Base-by-base conservation (phyloP, 192 early-diverging fungal species). In the Endogone sp. region DNA sequence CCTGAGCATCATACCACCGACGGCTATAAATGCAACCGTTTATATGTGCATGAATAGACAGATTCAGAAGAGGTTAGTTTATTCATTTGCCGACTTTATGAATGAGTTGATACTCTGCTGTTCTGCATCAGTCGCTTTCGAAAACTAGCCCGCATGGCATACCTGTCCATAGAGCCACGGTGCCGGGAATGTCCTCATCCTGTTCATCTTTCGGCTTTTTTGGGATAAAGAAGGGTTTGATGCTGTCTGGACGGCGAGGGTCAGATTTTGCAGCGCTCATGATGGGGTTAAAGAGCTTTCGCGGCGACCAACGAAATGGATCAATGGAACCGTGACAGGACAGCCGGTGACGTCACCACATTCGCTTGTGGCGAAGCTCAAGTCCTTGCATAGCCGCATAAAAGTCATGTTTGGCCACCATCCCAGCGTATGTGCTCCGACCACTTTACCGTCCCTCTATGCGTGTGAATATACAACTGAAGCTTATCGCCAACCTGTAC, bases 1-100 rank as follows among this genome's bases (percentile, higher is more conserved):
- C 44, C 76, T 60, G 30, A 73, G 32, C 25, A 78, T 64, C 62
- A 78, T 78, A 56, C 72, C 65, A 32, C 63, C 68, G 69, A 78
- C 70, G 25, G 72, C 76, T 78, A 21, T 27, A 32, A 68, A 26
- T 29, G 54, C 22, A 31, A 49, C 6, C 37, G 37, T 49, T 11
- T 49, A n/a, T 49, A 49, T 49, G 37, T 1, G 1, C 16, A 11
- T 49, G 16, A 11, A 49, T 49, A 49, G 16, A 49, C 16, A 49
- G n/a, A n/a, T 30, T 31, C 26, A 37, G 11, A 62, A 55, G 13
- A 55, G 25, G 62, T 26, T n/a, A 37, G n/a, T 31, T 24, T 29
- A n/a, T 3, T 29, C 54, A n/a, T 3, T 29, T 29, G 37, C 58
- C n/a, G 26, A 29, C n/a, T 10, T 4, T 20, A 31, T 21, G 13